A percentile compares a stretch with the other conserved stretches of the same genome.
These are phyloP conservation scores for Linnemannia schmuckeri DNA, from an alignment of 192 early-diverging fungal species.

Conservation along the genomic window DNA sequence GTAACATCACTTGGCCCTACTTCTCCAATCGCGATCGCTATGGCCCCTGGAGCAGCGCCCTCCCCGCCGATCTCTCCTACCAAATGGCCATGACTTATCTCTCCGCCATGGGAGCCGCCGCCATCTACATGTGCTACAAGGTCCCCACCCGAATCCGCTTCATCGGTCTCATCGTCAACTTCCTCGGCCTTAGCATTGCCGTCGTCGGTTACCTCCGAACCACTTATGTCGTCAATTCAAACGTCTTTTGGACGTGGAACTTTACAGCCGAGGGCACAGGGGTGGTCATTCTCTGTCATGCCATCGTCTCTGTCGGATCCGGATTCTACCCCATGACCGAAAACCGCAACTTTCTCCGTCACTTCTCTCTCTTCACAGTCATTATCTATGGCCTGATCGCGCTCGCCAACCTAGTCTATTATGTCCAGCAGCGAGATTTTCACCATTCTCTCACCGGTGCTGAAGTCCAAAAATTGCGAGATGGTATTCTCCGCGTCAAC, in stretches of 20 bases:
- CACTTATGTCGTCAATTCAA: background rate
- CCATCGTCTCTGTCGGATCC: conserved; percentile 36
- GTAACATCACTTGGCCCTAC: conserved; percentile 1
- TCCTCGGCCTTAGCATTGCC: conserved; percentile 33
- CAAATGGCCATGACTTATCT: conserved; percentile 25
- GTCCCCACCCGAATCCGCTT: conserved; percentile 27
- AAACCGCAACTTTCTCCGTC: conserved; percentile 18
- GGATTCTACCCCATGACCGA: conserved; percentile 45
- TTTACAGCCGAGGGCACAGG: conserved; percentile 27
- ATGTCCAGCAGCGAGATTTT: conserved; percentile 21
- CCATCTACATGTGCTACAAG: conserved; percentile 24
- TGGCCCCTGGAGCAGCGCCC: background rate
- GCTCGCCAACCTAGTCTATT: conserved; percentile 12
- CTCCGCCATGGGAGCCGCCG: conserved; percentile 13
- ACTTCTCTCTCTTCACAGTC: conserved; percentile 10
- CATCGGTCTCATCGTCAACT: conserved; percentile 29
- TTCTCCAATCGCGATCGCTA: background rate
- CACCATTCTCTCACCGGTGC: background rate
- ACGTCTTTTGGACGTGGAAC: conserved; percentile 49
- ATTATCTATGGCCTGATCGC: conserved; percentile 14
- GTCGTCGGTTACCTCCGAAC: conserved; percentile 23
- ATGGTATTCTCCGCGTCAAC: conserved; percentile 1
- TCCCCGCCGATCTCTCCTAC: conserved; percentile 13
- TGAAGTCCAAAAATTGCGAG: conserved; percentile 13
- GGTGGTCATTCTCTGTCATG: conserved; percentile 18